Evolutionary conservation across 306 rosid genomes (phyloP), one percentile per base, ranked within the genome.

Genomic region (Hippophae rhamnoides): DNA sequence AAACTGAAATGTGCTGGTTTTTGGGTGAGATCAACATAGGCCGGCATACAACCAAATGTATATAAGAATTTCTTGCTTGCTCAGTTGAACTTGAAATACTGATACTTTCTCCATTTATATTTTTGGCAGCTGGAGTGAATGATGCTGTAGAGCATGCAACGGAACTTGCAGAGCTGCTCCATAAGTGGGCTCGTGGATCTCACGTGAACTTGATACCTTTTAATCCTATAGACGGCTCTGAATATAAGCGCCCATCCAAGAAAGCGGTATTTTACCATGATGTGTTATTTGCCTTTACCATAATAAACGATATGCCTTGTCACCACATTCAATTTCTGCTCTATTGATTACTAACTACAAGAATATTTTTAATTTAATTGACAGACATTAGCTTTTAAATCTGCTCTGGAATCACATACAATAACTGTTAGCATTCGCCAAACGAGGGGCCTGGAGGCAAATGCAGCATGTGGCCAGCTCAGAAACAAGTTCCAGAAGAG

Each of bases 391-490:
- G 88, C 96, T 57, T 92, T 92, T 88, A 78, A 75, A 41, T 74
- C 78, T 73, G 84, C 98, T 63, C 60, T 92, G 71, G 89, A 88
- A 61, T 76, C 89, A 26, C 54, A 73, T 47, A 92, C 82, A 75
- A 79, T 85, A 76, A 81, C 95, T 9, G 89, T 79, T 41, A 92
- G 88, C 13, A 64, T 78, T 13, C 92, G 98, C 38, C 93, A 88
- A 85, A 92, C 96, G 41, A 78, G 98, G 76, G 98, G 98, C 56
- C 55, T 87, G 65, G 98, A 92, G 43, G 98, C 98, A 58, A 89
- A 86, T 76, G 98, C 98, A 42, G 98, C 98, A 56, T 92, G 98
- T 73, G 98, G 98, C 55, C 98, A 92, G 82, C 82, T 92, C 48
- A 80, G 98, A 47, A 92, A 92, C 77, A 69, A 78, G 47, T 92